Evolutionary conservation across 2,329 filamentous ascomycete genomes (phyloP).

Genomic region (Nemania serpens): DNA sequence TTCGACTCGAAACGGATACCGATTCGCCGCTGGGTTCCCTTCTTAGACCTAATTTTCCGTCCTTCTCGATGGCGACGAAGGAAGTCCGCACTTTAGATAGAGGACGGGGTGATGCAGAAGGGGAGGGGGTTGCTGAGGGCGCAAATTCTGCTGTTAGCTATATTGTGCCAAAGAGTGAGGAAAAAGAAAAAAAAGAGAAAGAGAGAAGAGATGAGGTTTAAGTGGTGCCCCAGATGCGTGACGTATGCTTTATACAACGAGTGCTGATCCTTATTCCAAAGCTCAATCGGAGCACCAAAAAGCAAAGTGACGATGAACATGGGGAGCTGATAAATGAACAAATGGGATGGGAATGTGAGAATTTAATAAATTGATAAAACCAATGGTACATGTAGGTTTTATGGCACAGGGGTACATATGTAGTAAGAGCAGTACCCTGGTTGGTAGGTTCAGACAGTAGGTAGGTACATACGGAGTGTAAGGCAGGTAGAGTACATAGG

Average conservation of each 20-base stretch:
- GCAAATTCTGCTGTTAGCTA: slow-evolving; percentile 39
- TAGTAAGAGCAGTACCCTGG: background rate
- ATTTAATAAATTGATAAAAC: background rate
- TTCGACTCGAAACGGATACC: slow-evolving; percentile 43
- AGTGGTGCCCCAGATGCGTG: slow-evolving; percentile 28
- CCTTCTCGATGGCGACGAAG: slow-evolving; percentile 74
- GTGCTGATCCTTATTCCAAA: slow-evolving; percentile 10
- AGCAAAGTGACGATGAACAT: background rate
- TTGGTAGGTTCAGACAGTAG: too few relatives aligned
- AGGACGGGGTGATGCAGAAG: slow-evolving; percentile 61
- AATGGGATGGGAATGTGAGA: background rate
- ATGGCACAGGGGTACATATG: background rate
- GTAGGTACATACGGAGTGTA: too few relatives aligned
- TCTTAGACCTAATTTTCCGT: slow-evolving; percentile 60
- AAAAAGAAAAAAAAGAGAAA: slow-evolving; percentile 11
- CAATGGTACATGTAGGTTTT: background rate
- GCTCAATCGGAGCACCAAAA: slow-evolving; percentile 4
- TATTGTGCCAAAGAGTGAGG: background rate
- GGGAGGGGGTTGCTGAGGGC: slow-evolving; percentile 43
- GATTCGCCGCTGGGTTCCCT: slow-evolving; percentile 52
- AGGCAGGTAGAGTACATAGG: too few relatives aligned
- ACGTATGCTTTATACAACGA: slow-evolving; percentile 29
- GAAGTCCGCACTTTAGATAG: slow-evolving; percentile 76
- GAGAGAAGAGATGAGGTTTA: background rate
- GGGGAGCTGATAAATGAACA: background rate